Evolutionary conservation across 2,329 filamentous ascomycete genomes (phyloP).

Genomic region (Sclerotinia minor): DNA sequence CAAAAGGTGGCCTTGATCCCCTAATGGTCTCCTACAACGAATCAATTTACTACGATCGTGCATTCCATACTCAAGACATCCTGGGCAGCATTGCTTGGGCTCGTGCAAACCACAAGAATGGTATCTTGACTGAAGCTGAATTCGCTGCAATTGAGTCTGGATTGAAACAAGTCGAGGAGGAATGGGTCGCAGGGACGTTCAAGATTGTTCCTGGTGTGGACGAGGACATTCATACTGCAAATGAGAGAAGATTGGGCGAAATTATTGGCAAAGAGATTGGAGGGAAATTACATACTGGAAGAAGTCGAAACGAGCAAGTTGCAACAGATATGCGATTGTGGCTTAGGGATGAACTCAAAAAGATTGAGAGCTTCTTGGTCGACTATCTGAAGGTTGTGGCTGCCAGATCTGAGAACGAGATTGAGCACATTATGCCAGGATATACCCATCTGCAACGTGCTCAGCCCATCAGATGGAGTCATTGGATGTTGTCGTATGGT

Average conservation of each 20-base stretch:
- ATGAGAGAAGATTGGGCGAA: conserved; percentile 74
- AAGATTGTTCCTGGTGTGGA: conserved; percentile 54
- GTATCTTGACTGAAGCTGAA: conserved; percentile 71
- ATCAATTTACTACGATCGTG: conserved; percentile 74
- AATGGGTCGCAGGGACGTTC: conserved; percentile 56
- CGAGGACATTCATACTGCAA: conserved; percentile 67
- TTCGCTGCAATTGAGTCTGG: conserved; percentile 74
- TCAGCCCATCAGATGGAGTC: conserved; percentile 75
- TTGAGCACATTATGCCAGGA: conserved; percentile 76
- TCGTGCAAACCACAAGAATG: conserved; percentile 71
- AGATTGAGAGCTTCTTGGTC: conserved; percentile 67
- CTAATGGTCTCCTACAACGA: conserved; percentile 86
- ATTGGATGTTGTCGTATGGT: conserved; percentile 77
- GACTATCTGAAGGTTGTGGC: conserved; percentile 69
- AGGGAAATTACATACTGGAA: conserved; percentile 85
- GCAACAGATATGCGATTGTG: conserved; percentile 89
- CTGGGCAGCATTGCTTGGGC: conserved; percentile 79
- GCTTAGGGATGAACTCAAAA: conserved; percentile 72
- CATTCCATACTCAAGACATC: conserved; percentile 79
- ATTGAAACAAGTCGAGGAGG: conserved; percentile 56
- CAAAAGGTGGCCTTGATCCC: conserved; percentile 73
- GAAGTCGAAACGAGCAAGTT: conserved; percentile 88
- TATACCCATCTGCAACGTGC: conserved; percentile 88
- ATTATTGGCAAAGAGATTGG: conserved; percentile 82
- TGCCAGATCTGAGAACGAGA: conserved; percentile 69